A percentile compares a stretch with the other conserved stretches of the same genome.
Conservation (phyloP, 2,329 filamentous ascomycete species). For the Colletotrichum tropicicola region DNA sequence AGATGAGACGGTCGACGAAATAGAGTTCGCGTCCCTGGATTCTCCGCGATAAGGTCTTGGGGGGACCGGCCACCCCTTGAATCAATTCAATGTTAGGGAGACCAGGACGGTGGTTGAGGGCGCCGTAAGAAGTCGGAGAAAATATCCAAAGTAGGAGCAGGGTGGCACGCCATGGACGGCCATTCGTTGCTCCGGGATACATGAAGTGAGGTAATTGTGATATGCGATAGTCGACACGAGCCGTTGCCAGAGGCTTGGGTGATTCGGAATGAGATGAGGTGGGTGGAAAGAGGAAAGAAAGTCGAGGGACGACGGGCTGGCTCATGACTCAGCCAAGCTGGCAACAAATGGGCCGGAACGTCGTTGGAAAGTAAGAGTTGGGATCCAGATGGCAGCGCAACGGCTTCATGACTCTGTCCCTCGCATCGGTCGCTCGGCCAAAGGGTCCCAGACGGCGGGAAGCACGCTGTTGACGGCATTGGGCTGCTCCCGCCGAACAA, state of each 20-base stretch:
- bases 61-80: not conserved
- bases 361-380: no score
- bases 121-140: no score
- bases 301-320: not conserved
- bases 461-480: constrained; percentile 8
- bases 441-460: not conserved
- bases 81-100: not conserved
- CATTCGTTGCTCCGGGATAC: not conserved
- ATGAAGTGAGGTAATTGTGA: not conserved
- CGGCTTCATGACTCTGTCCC: not conserved
- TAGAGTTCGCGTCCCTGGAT: constrained; percentile 11
- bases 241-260: not conserved
- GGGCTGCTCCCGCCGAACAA: not conserved
- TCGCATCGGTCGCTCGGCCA: not conserved
- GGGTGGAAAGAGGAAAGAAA: not conserved
- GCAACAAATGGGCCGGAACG: no score
- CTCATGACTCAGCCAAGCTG: not conserved
- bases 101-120: no score
- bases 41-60: constrained; percentile 1
- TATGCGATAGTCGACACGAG: not conserved
- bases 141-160: not conserved
- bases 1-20: constrained; percentile 22
- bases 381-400: no score
- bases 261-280: not conserved
- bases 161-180: not conserved